Conservation (phyloP, 441 rosid species). For the Erysimum pusillum region DNA sequence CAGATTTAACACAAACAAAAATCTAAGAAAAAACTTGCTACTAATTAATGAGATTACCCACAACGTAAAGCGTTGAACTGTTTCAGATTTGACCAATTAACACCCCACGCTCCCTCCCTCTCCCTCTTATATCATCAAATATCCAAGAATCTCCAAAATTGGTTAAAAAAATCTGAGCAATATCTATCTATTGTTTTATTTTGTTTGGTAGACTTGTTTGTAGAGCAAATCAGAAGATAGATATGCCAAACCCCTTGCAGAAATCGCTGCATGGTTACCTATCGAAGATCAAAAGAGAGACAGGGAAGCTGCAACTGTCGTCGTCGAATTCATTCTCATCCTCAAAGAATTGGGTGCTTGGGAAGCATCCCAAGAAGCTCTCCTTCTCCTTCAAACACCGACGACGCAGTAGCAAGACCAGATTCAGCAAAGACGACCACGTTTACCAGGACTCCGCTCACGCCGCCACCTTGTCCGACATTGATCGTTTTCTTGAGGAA, state of each 20-base stretch:
- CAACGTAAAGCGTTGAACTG: conserved; percentile 43
- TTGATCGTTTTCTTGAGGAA: conserved; percentile 82
- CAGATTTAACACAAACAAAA: conserved; percentile 8
- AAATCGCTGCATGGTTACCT: conserved; percentile 67
- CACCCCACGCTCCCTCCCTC: neutral
- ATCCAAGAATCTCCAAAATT: neutral
- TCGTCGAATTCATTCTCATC: conserved; percentile 48
- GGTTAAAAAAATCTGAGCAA: conserved; percentile 13
- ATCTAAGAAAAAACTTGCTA: conserved; percentile 20
- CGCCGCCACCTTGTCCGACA: conserved; percentile 75
- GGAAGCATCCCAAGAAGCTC: conserved; percentile 70
- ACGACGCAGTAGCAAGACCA: conserved; percentile 32
- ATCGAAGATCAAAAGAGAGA: conserved; percentile 65
- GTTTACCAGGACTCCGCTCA: conserved; percentile 23
- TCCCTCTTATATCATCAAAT: neutral
- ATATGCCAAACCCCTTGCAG: conserved; percentile 66
- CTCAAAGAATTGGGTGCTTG: conserved; percentile 60
- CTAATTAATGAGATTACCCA: conserved; percentile 16
- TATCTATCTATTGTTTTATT: neutral
- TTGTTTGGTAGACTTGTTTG: neutral
- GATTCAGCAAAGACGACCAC: conserved; percentile 10
- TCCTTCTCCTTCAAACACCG: conserved; percentile 56
- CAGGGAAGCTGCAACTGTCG: conserved; percentile 47
- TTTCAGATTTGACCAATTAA: conserved; percentile 25
- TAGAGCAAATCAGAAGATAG: neutral